phyloP scores from a whole-genome alignment of 164 flowering plant genomes.

The Vitis cinerea region DNA sequence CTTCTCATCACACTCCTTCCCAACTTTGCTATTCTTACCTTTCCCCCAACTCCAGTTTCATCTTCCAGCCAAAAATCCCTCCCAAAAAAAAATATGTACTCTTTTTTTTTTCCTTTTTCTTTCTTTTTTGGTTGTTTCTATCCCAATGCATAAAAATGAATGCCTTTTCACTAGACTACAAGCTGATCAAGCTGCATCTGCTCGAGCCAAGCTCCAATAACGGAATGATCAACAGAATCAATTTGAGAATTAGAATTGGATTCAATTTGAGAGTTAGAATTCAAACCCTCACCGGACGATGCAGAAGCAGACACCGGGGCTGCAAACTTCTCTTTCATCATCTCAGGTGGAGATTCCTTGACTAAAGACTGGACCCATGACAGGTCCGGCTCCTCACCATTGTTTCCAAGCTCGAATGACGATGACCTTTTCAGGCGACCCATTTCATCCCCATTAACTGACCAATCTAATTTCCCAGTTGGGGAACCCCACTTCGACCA shows the following conservation, averaged over 20 bases:
- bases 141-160: slow-evolving; percentile 7
- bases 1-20: not conserved
- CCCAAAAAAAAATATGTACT: slow-evolving; percentile 14
- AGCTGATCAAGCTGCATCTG: slow-evolving; percentile 51
- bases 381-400: slow-evolving; percentile 83
- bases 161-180: slow-evolving; percentile 22
- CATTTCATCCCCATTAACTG: slow-evolving; percentile 51
- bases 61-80: slow-evolving; percentile 1
- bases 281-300: slow-evolving; percentile 22
- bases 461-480: slow-evolving; percentile 73
- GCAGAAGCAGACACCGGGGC: slow-evolving; percentile 13
- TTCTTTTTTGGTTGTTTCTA: not conserved
- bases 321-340: slow-evolving; percentile 23
- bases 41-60: not conserved
- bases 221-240: slow-evolving; percentile 23
- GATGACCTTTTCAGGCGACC: slow-evolving; percentile 61
- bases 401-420: slow-evolving; percentile 61
- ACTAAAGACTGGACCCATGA: slow-evolving; percentile 95
- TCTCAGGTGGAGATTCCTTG: slow-evolving; percentile 80
- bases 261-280: slow-evolving; percentile 23
- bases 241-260: not conserved
- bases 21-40: not conserved
- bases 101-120: not conserved
- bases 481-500: slow-evolving; percentile 80
- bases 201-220: slow-evolving; percentile 41